A percentile compares a stretch with the other conserved stretches of the same genome.
These are phyloP conservation scores for Decorospora gaudefroyi DNA, from an alignment of 2,329 filamentous ascomycete species.

Conservation along the genomic window DNA sequence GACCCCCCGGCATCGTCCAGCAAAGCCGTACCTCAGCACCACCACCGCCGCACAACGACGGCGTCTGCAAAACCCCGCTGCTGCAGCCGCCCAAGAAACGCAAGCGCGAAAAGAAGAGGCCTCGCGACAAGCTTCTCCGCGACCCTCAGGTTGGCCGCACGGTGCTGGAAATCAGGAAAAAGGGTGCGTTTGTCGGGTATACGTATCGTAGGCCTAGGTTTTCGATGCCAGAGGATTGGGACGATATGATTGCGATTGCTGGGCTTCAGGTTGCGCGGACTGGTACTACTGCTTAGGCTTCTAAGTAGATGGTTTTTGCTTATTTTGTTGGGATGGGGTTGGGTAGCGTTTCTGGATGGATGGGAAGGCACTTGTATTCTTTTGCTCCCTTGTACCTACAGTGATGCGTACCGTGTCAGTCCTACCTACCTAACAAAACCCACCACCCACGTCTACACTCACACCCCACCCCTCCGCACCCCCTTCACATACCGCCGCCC, in stretches of 20 bases:
- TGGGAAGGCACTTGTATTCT: no score
- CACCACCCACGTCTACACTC: background rate
- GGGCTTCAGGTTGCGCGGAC: conserved; percentile 4
- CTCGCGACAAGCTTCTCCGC: conserved; percentile 81
- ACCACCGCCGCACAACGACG: conserved; percentile 4
- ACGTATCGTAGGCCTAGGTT: conserved; percentile 68
- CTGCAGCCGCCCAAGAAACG: conserved; percentile 50
- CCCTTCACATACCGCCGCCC: background rate
- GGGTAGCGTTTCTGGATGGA: background rate
- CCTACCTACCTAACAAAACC: background rate
- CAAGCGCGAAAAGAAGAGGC: conserved; percentile 72
- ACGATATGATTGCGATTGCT: conserved; percentile 20
- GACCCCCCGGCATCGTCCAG: background rate
- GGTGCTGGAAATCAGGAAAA: conserved; percentile 80
- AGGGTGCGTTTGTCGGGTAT: conserved; percentile 85
- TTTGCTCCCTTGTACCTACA: no score
- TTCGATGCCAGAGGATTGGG: conserved; percentile 37
- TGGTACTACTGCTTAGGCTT: conserved; percentile 8
- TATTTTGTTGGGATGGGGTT: background rate
- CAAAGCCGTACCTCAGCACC: background rate
- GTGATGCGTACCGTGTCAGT: no score
- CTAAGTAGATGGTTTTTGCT: background rate
- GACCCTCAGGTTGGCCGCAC: conserved; percentile 68
- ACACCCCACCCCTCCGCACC: background rate
- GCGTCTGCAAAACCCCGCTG: conserved; percentile 1